Evolutionary conservation across 2,329 filamentous ascomycete species (phyloP).

Genomic region (Colletotrichum theobromicola): DNA sequence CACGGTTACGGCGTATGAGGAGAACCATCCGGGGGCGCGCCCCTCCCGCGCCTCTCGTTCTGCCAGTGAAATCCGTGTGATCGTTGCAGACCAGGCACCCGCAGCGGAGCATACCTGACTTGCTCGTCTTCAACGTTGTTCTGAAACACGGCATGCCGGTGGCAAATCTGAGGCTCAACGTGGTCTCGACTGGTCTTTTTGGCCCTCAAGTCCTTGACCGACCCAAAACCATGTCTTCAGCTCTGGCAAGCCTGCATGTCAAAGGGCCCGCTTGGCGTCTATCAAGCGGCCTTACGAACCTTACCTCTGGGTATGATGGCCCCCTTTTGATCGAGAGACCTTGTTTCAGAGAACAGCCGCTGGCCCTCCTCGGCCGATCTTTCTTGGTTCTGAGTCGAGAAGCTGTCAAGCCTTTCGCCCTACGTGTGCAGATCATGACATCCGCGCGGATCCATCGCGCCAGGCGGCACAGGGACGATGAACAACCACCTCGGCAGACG

Average conservation of each 20-base stretch:
- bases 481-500: not conserved
- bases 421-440: slow-evolving; percentile 7
- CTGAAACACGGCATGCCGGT: not conserved
- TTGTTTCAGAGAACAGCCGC: not conserved
- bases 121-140: not conserved
- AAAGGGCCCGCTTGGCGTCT: not conserved
- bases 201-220: not conserved
- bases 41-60: not conserved
- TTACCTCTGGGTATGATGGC: not conserved
- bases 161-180: slow-evolving; percentile 16
- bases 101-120: not conserved
- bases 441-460: slow-evolving; percentile 6
- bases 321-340: not conserved
- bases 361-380: not conserved
- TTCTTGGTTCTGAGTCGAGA: not conserved
- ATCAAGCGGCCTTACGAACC: not conserved
- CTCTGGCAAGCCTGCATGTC: not conserved
- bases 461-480: not conserved
- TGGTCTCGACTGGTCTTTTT: not conserved
- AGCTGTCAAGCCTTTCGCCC: not conserved
- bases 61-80: not conserved
- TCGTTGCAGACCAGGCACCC: not conserved
- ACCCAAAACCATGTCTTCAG: not conserved
- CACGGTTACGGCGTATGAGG: not conserved
- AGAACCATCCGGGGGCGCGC: not conserved